These are phyloP conservation scores for Lepraria neglecta DNA, from an alignment of 495 filamentous ascomycete species.

Conservation along the genomic window DNA sequence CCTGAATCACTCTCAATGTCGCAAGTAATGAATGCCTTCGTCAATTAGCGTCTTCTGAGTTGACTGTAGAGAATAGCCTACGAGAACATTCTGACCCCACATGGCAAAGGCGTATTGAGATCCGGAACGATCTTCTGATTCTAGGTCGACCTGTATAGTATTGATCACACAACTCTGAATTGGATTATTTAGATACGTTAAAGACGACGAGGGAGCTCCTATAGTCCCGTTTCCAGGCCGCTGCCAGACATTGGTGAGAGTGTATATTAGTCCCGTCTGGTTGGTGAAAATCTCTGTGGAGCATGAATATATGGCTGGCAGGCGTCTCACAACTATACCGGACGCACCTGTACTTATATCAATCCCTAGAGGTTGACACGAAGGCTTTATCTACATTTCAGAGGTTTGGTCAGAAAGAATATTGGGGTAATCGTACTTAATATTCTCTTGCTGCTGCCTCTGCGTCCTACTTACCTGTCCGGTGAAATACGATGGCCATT, in stretches of 20 bases:
- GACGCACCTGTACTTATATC: conserved; percentile 22
- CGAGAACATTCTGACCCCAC: conserved; percentile 19
- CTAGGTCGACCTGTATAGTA: conserved; percentile 27
- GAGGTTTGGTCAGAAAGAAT: too few species aligned
- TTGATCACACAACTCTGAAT: conserved; percentile 29
- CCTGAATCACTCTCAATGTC: conserved; percentile 13
- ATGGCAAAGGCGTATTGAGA: conserved; percentile 15
- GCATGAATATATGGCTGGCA: too few species aligned
- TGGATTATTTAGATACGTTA: conserved; percentile 29
- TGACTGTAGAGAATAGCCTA: not conserved
- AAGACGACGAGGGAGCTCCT: conserved; percentile 18
- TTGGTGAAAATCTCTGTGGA: conserved; percentile 35
- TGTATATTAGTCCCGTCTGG: conserved; percentile 30
- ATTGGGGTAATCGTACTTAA: too few species aligned
- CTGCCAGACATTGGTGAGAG: conserved; percentile 28
- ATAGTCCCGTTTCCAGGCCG: conserved; percentile 11
- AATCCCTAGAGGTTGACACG: conserved; percentile 29
- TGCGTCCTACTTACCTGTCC: too few species aligned
- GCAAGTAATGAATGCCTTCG: conserved; percentile 21
- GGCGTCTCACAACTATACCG: too few species aligned
- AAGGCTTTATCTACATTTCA: conserved; percentile 25
- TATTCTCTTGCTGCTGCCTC: too few species aligned
- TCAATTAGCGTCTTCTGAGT: not conserved
- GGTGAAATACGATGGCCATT: conserved; percentile 32
- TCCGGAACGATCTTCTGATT: conserved; percentile 21